Evolutionary conservation across 352 stramenopile species (phyloP).

Genomic region (Plasmopara viticola): DNA sequence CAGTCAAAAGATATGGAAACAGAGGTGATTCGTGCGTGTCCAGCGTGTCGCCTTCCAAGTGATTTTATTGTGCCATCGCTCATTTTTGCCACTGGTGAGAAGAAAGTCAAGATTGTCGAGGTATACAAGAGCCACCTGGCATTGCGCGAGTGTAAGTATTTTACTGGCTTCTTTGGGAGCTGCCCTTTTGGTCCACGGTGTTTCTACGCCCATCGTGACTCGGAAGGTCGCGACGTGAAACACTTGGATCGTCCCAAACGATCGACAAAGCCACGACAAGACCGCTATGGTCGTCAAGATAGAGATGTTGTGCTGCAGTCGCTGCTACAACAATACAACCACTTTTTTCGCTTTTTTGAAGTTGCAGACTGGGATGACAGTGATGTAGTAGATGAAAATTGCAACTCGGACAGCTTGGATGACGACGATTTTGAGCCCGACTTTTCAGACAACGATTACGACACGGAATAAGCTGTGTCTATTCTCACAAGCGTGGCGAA

Average conservation of each 20-base stretch:
- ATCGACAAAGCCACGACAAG: slow-evolving; percentile 22
- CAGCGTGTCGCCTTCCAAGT: slow-evolving; percentile 54
- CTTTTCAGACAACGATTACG: slow-evolving; percentile 23
- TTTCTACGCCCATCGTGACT: slow-evolving; percentile 72
- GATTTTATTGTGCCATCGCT: slow-evolving; percentile 80
- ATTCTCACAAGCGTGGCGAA: too few species aligned
- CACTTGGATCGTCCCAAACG: slow-evolving; percentile 49
- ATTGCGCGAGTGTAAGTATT: slow-evolving; percentile 78
- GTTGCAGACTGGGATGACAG: slow-evolving; percentile 51
- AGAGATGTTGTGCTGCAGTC: slow-evolving; percentile 33
- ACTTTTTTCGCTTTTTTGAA: slow-evolving; percentile 63
- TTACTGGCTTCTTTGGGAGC: slow-evolving; percentile 56
- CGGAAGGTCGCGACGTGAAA: slow-evolving; percentile 53
- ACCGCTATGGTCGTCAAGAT: slow-evolving; percentile 9
- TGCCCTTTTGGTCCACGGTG: slow-evolving; percentile 68
- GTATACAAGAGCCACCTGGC: slow-evolving; percentile 72
- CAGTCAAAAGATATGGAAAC: slow-evolving; percentile 70
- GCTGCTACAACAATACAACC: slow-evolving; percentile 52
- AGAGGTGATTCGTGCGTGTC: slow-evolving; percentile 60
- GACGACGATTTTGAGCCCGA: slow-evolving; percentile 23
- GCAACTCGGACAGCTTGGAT: slow-evolving; percentile 25
- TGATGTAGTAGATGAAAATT: slow-evolving; percentile 18
- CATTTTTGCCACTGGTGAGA: slow-evolving; percentile 57
- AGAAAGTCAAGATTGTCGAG: slow-evolving; percentile 48
- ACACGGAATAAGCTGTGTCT: not conserved